Base-by-base conservation (phyloP, 768 basidiomycete genomes). In the Suillus discolor region DNA sequence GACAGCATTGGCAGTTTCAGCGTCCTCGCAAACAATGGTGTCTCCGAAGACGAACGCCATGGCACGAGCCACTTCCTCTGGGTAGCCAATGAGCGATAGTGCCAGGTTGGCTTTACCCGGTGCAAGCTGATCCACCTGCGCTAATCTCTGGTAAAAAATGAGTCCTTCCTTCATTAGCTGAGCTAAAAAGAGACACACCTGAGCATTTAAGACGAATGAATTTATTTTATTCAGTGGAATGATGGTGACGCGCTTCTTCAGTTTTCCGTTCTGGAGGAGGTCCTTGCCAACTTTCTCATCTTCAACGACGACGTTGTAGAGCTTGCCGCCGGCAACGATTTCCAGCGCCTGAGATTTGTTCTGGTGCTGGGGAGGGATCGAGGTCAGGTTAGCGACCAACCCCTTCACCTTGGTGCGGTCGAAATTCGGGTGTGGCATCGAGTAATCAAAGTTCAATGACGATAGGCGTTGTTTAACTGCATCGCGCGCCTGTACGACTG, bases 1-100 rank as follows among this genome's bases (percentile, higher is more conserved):
- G 51, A 97, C 92, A 0, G 80, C 78, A 73, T 94, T 94, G 1
- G 97, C 97, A 0, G 95, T 84, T 23, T 89, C 89, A 3, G 95
- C 86, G 70, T 97, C 94, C 57, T 89, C 88, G 74, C 96, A 98
- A 74, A 99, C 89, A 67, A 99, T 84, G 3, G 93, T 94, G 75
- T 96, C 91, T 64, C 92, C 90, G 76, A 99, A 99, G 23, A 98
- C 96, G 78, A 89, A 98, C 15, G 89, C 82, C 86, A 99, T 95
- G 20, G 97, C 97, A 38, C 88, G 89, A 5, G 88, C 83, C 39
- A 99, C 91, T 54, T 96, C 93, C 3, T 88, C 78, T 15, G 88
- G 81, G 76, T 93, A 97, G 1, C 90, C 89, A 47, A 99, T 88
- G 7, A 99, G 86, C 18, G 93, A 92, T n/a, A 99, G 84, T 0